Evolutionary conservation across 2,329 filamentous ascomycete species (phyloP), one percentile per base, ranked within the genome.

Genomic region (Fonsecaea pedrosoi): DNA sequence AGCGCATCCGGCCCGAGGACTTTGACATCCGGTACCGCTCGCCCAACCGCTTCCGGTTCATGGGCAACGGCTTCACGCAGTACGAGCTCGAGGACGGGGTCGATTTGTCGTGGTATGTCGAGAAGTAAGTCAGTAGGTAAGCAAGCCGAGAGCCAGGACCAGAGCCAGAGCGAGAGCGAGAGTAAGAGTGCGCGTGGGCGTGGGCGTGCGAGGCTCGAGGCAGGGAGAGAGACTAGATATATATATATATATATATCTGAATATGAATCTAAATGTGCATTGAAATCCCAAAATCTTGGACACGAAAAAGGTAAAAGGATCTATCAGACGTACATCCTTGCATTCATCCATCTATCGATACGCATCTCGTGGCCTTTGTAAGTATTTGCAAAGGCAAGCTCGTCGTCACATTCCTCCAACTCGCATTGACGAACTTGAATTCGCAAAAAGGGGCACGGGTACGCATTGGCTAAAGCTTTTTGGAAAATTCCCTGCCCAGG

Each of bases 51-150:
- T 84, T 82, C 70, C 67, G 78, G n/a, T 83, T 83, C 69, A 79
- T 84, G 80, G 83, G 82, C 0, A 84, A 83, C 73, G 82, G 83
- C 1, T 80, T 81, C 68, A 81, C 81, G 9, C 66, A 66, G 56
- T 74, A 70, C 56, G 74, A 76, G 68, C 37, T 72, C 62, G 68
- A 74, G 10, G 70, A 72, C 37, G 65, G 66, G n/a, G 70, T 56
- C 60, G 74, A 75, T 69, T 55, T 76, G 66, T 67, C 72, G n/a
- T 76, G 71, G 69, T 76, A 76, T 30, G 60, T 69, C 1, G 60
- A 67, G 55, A 25, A 57, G 40, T 60, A 34, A 30, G 25, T 25
- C 25, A 25, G 25, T 25, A 25, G 2, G 1, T 25, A 25, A 25
- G 25, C 25, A 25, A 25, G 25, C 25, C 25, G 21, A 25, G 21